Evolutionary conservation across 768 basidiomycete species (phyloP).

Genomic region (Podaxis carcinomalis): DNA sequence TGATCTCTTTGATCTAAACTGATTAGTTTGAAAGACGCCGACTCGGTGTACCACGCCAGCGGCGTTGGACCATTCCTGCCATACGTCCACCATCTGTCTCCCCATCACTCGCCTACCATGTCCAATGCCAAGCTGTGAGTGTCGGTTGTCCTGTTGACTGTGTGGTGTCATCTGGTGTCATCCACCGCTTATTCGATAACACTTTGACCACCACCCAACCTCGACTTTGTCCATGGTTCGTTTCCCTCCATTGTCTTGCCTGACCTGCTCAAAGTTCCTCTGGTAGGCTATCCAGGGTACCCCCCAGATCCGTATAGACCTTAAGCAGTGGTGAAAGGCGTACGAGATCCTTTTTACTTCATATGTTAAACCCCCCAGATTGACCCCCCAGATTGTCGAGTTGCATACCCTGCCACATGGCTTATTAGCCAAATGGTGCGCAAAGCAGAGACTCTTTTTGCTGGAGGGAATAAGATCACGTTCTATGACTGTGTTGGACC

Average conservation of each 20-base stretch:
- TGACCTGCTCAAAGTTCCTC: conserved; percentile 12
- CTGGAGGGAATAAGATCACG: conserved; percentile 60
- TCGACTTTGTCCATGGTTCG: conserved; percentile 82
- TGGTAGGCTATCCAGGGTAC: conserved; percentile 77
- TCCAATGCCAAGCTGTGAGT: conserved; percentile 33
- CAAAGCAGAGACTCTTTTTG: conserved; percentile 82
- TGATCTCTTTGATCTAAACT: too few species aligned
- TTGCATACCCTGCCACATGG: conserved; percentile 70
- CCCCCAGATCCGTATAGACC: conserved; percentile 69
- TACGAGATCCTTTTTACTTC: conserved; percentile 35
- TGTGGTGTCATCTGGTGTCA: background rate
- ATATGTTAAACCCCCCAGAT: background rate
- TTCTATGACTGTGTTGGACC: conserved; percentile 80
- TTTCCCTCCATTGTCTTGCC: conserved; percentile 9
- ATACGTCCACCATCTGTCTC: background rate
- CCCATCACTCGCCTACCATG: conserved; percentile 14
- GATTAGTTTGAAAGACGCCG: too few species aligned
- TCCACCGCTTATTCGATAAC: conserved; percentile 30
- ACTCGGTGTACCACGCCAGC: too few species aligned
- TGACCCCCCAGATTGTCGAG: conserved; percentile 65
- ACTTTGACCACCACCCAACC: conserved; percentile 86
- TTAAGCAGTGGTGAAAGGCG: conserved; percentile 82
- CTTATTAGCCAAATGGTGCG: conserved; percentile 89
- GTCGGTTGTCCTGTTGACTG: background rate
- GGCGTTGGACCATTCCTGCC: too few species aligned